Base-by-base conservation (phyloP, 805 yeast species). In the Candida mattraensis region DNA sequence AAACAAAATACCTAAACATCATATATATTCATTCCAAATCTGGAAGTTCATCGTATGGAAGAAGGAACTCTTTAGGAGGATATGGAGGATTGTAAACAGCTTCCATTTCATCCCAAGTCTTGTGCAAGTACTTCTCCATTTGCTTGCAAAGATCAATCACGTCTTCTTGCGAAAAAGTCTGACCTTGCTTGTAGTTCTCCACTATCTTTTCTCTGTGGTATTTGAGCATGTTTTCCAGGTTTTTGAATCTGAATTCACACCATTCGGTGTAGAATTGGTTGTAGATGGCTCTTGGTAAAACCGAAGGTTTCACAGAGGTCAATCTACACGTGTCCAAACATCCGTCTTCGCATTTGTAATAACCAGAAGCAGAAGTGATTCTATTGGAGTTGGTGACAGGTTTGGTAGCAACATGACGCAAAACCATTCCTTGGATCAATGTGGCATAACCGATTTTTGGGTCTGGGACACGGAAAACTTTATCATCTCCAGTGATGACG, bases 371-470 rank as follows among this genome's bases (percentile, higher is more conserved):
- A 25, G 51, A 41, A 9, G 61, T 50, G 29, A 61, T 60, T 47
- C 66, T 51, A 44, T 61, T 61, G 25, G 57, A 56, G 30, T 60
- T 58, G 13, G 60, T 45, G 24, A 50, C 47, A 12, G 76, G 74
- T 36, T 66, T 66, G 14, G 73, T 64, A 7, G 76, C 77, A 39
- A 72, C 58, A 42, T 72, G 76, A 44, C 60, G 66, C 17, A 72
- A 50, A 21, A 69, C 57, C 35, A 72, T 58, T 7, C 75, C 76
- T 50, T 71, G 76, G 28, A 71, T 54, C n/a, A 71, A 53, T 14
- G 70, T 61, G n/a, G 70, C 74, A 48, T 64, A 63, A 5, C 76
- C 77, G 35, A 55, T 49, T 29, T 61, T 61, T 21, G 76, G 76
- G 18, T 70, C 74, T 1, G 61, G 58, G 19, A 54, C 56, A 22